Conservation (phyloP, 2,329 filamentous ascomycete genomes). For the Fusarium duplospermum region DNA sequence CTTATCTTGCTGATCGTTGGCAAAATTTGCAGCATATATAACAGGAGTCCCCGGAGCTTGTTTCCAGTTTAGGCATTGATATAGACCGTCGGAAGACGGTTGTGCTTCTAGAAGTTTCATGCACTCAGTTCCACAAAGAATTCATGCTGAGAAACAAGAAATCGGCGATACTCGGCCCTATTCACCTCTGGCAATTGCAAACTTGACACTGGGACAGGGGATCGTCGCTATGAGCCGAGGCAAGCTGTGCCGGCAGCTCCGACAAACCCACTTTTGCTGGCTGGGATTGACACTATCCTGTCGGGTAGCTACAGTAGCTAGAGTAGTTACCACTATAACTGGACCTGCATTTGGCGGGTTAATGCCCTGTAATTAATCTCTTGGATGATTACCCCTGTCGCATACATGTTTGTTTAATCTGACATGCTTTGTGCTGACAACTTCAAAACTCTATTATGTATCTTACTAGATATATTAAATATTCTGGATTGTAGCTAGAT, state of each 20-base stretch:
- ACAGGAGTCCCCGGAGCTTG: neutral
- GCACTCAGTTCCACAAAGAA: neutral
- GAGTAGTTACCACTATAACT: neutral
- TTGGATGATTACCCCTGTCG: neutral
- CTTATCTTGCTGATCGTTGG: neutral
- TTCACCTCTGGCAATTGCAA: neutral
- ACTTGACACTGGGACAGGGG: neutral
- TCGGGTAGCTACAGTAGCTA: neutral
- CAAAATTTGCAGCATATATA: neutral
- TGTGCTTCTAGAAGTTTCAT: neutral
- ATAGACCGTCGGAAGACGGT: neutral
- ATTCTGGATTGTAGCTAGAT: neutral
- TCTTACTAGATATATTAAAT: neutral
- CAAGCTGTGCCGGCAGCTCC: neutral
- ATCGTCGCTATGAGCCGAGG: neutral
- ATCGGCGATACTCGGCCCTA: neutral
- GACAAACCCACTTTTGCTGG: neutral
- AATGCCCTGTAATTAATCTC: neutral
- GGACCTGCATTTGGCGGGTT: neutral
- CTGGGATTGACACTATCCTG: neutral
- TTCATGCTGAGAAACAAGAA: neutral
- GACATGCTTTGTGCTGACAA: neutral
- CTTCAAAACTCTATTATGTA: neutral
- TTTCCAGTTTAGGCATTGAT: neutral
- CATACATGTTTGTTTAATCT: neutral